Percentiles rank a stretch among this genome's conserved stretches.
phyloP scores from a whole-genome alignment of 2,329 filamentous ascomycete genomes.

The Chaetomiaceae sp. region DNA sequence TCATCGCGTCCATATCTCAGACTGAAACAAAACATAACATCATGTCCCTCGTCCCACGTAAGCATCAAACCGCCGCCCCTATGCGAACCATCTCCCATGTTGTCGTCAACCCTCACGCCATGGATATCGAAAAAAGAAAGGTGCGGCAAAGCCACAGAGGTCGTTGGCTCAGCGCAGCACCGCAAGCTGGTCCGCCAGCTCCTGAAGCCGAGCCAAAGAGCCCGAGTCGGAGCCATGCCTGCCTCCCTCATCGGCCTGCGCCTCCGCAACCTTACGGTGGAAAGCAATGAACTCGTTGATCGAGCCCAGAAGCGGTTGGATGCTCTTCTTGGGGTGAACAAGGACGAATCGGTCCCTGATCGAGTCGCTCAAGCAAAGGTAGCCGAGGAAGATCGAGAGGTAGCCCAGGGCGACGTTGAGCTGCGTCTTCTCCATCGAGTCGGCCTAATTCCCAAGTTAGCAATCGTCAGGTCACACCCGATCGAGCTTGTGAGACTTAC shows the following conservation, averaged over 20 bases:
- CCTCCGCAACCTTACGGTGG: slow-evolving; percentile 46
- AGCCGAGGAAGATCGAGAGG: slow-evolving; percentile 77
- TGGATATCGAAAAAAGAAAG: neutral
- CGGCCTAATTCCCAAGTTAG: slow-evolving; percentile 48
- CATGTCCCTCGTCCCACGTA: neutral
- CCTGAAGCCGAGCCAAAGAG: slow-evolving; percentile 38
- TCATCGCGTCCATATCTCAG: neutral
- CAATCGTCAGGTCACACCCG: neutral
- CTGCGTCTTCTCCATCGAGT: slow-evolving; percentile 69
- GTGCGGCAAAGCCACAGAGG: neutral
- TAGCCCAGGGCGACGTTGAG: slow-evolving; percentile 84
- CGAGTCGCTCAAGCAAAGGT: slow-evolving; percentile 59
- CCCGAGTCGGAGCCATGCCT: slow-evolving; percentile 31
- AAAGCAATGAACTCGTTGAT: slow-evolving; percentile 53
- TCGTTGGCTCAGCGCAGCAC: slow-evolving; percentile 2
- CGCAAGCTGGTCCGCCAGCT: slow-evolving; percentile 38
- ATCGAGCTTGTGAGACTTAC: slow-evolving; percentile 45
- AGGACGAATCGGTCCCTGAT: slow-evolving; percentile 41
- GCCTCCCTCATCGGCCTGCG: slow-evolving; percentile 32
- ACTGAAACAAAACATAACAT: neutral
- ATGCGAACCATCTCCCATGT: neutral
- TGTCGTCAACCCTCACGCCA: neutral
- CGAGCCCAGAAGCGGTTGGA: slow-evolving; percentile 45
- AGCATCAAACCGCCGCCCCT: neutral
- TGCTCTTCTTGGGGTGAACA: slow-evolving; percentile 40